These are phyloP conservation scores for Sporothrix pseudoabietina DNA, from an alignment of 2,329 filamentous ascomycete species.

Conservation along the genomic window DNA sequence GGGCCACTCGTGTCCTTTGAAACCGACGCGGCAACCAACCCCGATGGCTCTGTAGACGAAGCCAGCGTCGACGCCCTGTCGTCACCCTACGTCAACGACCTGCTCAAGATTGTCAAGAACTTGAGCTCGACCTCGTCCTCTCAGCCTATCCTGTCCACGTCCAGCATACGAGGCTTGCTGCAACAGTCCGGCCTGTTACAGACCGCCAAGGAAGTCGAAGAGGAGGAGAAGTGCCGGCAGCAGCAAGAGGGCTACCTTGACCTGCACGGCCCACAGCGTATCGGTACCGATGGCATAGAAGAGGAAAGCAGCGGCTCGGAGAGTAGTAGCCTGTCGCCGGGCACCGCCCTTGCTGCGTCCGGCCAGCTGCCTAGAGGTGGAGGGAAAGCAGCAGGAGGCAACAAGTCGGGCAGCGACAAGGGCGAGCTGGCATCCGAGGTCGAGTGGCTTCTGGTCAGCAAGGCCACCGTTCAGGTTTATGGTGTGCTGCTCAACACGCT, in stretches of 20 bases:
- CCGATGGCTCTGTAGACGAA: slow-evolving; percentile 28
- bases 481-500: slow-evolving; percentile 76
- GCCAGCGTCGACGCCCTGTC: slow-evolving; percentile 48
- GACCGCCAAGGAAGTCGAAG: slow-evolving; percentile 35
- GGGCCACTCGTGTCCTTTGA: slow-evolving; percentile 45
- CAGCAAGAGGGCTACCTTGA: slow-evolving; percentile 23
- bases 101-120: slow-evolving; percentile 69
- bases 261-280: neutral
- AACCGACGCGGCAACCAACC: slow-evolving; percentile 18
- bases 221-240: slow-evolving; percentile 14
- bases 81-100: slow-evolving; percentile 59
- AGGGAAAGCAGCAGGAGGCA: neutral
- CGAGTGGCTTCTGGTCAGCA: slow-evolving; percentile 88
- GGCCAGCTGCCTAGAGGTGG: slow-evolving; percentile 2
- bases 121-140: slow-evolving; percentile 71
- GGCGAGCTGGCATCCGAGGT: slow-evolving; percentile 71
- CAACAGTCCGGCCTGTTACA: slow-evolving; percentile 61
- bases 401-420: slow-evolving; percentile 41
- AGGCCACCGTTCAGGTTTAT: slow-evolving; percentile 89
- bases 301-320: slow-evolving; percentile 14
- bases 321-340: slow-evolving; percentile 21
- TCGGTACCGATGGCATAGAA: slow-evolving; percentile 34
- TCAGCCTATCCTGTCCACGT: slow-evolving; percentile 61
- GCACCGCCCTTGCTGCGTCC: neutral
- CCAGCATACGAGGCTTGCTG: slow-evolving; percentile 64